Conservation (phyloP, 352 stramenopile genomes). For the Phytophthora lateralis region DNA sequence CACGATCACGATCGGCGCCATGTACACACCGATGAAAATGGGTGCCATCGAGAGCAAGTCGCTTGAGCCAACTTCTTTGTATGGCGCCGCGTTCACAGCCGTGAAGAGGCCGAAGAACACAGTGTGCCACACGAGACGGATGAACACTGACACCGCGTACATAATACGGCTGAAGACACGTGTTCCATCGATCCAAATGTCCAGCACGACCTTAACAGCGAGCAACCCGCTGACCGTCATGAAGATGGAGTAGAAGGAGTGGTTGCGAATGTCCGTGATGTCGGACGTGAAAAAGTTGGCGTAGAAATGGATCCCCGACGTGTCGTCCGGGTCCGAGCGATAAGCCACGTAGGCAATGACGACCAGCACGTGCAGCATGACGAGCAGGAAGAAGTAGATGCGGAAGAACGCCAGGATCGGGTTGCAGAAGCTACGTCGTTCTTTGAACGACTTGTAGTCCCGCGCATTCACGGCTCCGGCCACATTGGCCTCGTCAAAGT, state of each 20-base stretch:
- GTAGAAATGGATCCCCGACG: slow-evolving; percentile 70
- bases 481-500: slow-evolving; percentile 86
- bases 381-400: slow-evolving; percentile 88
- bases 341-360: slow-evolving; percentile 84
- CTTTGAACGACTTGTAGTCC: slow-evolving; percentile 88
- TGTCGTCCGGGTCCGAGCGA: slow-evolving; percentile 62
- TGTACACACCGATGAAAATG: slow-evolving; percentile 58
- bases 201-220: slow-evolving; percentile 73
- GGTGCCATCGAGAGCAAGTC: slow-evolving; percentile 71
- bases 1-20: slow-evolving; percentile 61
- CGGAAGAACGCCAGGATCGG: slow-evolving; percentile 85
- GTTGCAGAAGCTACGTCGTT: slow-evolving; percentile 83
- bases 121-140: slow-evolving; percentile 78
- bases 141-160: slow-evolving; percentile 73
- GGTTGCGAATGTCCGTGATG: slow-evolving; percentile 71
- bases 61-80: slow-evolving; percentile 61
- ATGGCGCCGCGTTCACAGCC: slow-evolving; percentile 69
- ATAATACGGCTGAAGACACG: slow-evolving; percentile 63
- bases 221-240: slow-evolving; percentile 67
- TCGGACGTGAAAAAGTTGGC: slow-evolving; percentile 70
- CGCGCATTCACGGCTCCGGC: slow-evolving; percentile 67
- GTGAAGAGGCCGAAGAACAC: slow-evolving; percentile 83
- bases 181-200: slow-evolving; percentile 84
- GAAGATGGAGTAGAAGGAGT: slow-evolving; percentile 80
- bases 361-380: slow-evolving; percentile 81